Base-by-base conservation (phyloP, 2,329 filamentous ascomycete species). In the Paraconiothyrium brasiliense region DNA sequence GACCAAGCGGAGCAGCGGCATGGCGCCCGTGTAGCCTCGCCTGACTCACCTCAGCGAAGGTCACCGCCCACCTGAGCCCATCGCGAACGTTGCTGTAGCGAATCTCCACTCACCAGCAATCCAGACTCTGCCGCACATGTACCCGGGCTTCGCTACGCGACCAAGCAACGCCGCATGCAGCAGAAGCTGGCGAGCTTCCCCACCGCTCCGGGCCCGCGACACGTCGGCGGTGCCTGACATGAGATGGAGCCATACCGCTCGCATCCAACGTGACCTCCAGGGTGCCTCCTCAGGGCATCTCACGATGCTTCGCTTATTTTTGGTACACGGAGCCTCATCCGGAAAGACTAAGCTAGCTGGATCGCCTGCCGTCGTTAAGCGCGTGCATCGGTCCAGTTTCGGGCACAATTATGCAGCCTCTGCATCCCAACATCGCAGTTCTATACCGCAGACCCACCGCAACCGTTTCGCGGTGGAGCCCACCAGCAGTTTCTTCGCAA, bases 271-370 rank as follows among this genome's bases (percentile, higher is more conserved):
- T 37, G 27, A 22, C 30, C 39, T 39, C 56, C 20, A 24, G 44
- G 43, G 46, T 52, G 24, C 51, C 54, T 52, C 48, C 46, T 48
- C 27, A 55, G 41, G 63, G 52, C 61, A 67, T 65, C 63, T 68
- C 65, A 71, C 70, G 61, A 73, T 72, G 57, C 55, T 58, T 74
- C 65, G 73, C 69, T 68, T 72, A 67, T 60, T 62, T 61, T 62
- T 30, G 58, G 57, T 50, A 55, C 32, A 35, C 55, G 35, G 43
- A 9, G 48, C 39, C 52, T 34, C 34, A 30, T 24, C 59, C 48
- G 30, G 54, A 16, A 27, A 20, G 30, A 46, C 44, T 54, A 58
- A 49, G 24, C 41, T 62, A 62, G 60, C 39, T 32, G 58, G 52
- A 67, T 67, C 44, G 54, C 37, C 24, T 50, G 50, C 54, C 39